Base-by-base conservation (phyloP, 2,329 filamentous ascomycete species). In the Neopestalotiopsis sp. region DNA sequence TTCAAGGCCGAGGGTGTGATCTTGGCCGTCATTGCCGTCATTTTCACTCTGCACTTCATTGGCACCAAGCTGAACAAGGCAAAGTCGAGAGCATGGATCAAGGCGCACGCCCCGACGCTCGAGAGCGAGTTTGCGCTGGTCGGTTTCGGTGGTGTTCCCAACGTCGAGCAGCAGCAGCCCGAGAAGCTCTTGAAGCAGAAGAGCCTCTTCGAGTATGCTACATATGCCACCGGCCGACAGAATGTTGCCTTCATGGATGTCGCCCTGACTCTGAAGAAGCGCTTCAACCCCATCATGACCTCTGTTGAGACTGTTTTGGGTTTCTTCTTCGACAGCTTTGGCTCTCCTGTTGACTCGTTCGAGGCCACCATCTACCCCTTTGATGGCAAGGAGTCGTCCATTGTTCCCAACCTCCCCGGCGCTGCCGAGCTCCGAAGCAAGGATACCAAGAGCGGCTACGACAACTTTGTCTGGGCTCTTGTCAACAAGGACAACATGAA, bases 401-500 rank as follows among this genome's bases (percentile, higher is more conserved):
- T 94, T 34, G 91, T 97, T 0, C 93, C 92, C 7, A 83, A 86
- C 20, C 74, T 88, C 3, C 89, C 90, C 5, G 89, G 89, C 56
- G 85, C 88, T 57, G 84, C 84, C 61, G 89, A 91, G 74, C 81
- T 88, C 66, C 83, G 83, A 72, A 81, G 82, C 77, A 82, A 87
- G 85, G 83, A 89, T 77, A 75, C 83, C 81, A 91, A 89, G 87
- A 90, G 90, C 84, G 82, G 83, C 69, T 98, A 92, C 76, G 96
- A 98, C 79, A 91, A 91, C 59, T 99, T 98, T 76, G 95, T 99
- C 72, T 98, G 93, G 89, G 95, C 94, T 64, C 82, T 99, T 73
- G 95, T 98, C 71, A 94, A 98, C 88, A 99, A 99, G 89, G 91
- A 94, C 75, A 84, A 88, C 79, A 98, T 99, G 95, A 94, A 93